These are phyloP conservation scores for Citrus cavaleriei DNA, from an alignment of 345 rosid species.

Conservation along the genomic window DNA sequence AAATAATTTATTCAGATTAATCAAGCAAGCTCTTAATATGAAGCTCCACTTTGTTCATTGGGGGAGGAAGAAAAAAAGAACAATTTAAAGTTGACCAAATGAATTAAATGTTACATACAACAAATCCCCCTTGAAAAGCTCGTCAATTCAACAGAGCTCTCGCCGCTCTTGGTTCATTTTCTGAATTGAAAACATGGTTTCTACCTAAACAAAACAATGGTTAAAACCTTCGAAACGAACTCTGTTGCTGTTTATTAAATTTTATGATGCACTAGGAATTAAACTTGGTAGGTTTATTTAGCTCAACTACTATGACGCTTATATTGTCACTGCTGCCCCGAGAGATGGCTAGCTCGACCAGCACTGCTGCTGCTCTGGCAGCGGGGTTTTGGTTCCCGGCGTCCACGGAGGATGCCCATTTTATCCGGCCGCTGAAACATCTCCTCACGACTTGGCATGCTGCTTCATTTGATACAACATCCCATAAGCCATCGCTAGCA, in stretches of 20 bases:
- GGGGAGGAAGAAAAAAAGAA: too few species aligned
- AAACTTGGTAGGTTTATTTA: slow-evolving; percentile 13
- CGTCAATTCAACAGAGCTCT: not conserved
- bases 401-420: slow-evolving; percentile 19
- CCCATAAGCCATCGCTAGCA: slow-evolving; percentile 85
- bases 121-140: not conserved
- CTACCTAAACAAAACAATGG: not conserved
- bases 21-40: too few species aligned
- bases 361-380: slow-evolving; percentile 40
- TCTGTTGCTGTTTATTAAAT: not conserved
- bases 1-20: not conserved
- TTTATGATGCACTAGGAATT: too few species aligned
- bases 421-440: slow-evolving; percentile 40
- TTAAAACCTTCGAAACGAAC: not conserved
- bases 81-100: not conserved
- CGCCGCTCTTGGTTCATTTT: not conserved
- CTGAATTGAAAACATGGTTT: not conserved
- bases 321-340: slow-evolving; percentile 62
- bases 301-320: slow-evolving; percentile 55
- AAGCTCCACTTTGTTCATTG: too few species aligned
- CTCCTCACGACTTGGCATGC: slow-evolving; percentile 57
- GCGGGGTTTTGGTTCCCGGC: slow-evolving; percentile 22
- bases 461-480: slow-evolving; percentile 55
- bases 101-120: not conserved
- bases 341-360: slow-evolving; percentile 52